These are phyloP conservation scores for Massariosphaeria phaeospora DNA, from an alignment of 495 filamentous ascomycete genomes.

Conservation along the genomic window DNA sequence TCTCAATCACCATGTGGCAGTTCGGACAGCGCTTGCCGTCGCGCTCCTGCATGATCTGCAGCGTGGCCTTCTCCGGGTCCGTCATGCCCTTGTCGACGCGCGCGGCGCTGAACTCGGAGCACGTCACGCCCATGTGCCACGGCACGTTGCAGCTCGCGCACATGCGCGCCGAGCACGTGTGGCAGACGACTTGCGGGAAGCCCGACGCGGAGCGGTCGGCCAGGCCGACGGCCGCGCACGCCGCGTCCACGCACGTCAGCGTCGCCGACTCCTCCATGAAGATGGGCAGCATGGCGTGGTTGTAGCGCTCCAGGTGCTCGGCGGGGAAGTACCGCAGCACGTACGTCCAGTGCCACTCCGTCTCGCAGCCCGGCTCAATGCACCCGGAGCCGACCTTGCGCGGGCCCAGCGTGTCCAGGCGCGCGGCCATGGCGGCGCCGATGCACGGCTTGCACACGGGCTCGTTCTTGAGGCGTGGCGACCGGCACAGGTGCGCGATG, in stretches of 20 bases:
- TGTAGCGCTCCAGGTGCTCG: conserved; percentile 1
- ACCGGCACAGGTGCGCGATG: conserved; percentile 9
- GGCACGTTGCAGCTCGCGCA: conserved; percentile 9
- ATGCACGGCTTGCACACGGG: conserved; percentile 21
- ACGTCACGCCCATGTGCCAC: conserved; percentile 9
- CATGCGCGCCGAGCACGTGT: neutral
- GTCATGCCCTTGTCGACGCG: conserved; percentile 13
- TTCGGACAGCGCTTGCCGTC: conserved; percentile 23
- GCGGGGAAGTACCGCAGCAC: conserved; percentile 8
- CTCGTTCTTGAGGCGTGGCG: conserved; percentile 8
- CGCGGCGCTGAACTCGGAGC: conserved; percentile 3
- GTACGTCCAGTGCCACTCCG: neutral
- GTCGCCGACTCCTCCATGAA: neutral
- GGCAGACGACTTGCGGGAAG: conserved; percentile 15
- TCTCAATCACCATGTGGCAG: conserved; percentile 26
- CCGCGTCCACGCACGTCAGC: neutral
- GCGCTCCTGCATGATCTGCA: conserved; percentile 15
- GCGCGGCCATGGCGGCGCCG: neutral
- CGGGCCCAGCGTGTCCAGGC: conserved; percentile 3
- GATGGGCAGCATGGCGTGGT: conserved; percentile 6
- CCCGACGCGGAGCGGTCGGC: conserved; percentile 5
- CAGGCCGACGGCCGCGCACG: neutral
- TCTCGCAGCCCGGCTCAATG: conserved; percentile 15
- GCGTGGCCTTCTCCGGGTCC: conserved; percentile 13
- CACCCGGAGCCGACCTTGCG: conserved; percentile 6